Conservation (phyloP, 2,329 filamentous ascomycete genomes). For the Aureobasidium leucospermi region DNA sequence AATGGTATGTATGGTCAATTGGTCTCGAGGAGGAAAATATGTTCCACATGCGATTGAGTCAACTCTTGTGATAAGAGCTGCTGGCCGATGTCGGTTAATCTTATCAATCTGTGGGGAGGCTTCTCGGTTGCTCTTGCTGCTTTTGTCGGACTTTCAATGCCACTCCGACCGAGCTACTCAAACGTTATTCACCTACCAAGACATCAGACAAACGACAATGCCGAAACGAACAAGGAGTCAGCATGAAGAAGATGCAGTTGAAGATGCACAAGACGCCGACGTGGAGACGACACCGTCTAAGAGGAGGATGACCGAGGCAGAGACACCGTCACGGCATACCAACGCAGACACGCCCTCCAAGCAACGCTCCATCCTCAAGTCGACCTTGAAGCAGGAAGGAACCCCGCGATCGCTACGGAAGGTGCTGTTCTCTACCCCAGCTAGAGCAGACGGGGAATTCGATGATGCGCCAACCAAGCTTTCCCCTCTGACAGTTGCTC, state of each 20-base stretch:
- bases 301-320: slow-evolving; percentile 1
- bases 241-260: background rate
- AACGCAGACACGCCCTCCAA: slow-evolving; percentile 18
- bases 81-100: background rate
- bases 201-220: slow-evolving; percentile 5
- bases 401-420: slow-evolving; percentile 40
- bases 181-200: background rate
- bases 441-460: slow-evolving; percentile 30
- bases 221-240: slow-evolving; percentile 14
- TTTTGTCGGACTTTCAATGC: background rate
- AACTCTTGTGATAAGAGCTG: background rate
- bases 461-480: slow-evolving; percentile 35
- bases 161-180: background rate
- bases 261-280: background rate
- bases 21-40: background rate
- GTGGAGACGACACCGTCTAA: background rate
- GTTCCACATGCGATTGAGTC: background rate
- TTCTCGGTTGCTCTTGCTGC: background rate
- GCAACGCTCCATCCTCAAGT: slow-evolving; percentile 28
- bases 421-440: slow-evolving; percentile 40
- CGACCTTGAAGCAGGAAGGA: slow-evolving; percentile 21
- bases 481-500: slow-evolving; percentile 51
- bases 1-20: background rate
- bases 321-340: slow-evolving; percentile 7
- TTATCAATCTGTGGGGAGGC: background rate